A percentile compares a stretch with the other conserved stretches of the same genome.
Evolutionary conservation across 768 basidiomycete species (phyloP).

Genomic region (Hericium alpestre): DNA sequence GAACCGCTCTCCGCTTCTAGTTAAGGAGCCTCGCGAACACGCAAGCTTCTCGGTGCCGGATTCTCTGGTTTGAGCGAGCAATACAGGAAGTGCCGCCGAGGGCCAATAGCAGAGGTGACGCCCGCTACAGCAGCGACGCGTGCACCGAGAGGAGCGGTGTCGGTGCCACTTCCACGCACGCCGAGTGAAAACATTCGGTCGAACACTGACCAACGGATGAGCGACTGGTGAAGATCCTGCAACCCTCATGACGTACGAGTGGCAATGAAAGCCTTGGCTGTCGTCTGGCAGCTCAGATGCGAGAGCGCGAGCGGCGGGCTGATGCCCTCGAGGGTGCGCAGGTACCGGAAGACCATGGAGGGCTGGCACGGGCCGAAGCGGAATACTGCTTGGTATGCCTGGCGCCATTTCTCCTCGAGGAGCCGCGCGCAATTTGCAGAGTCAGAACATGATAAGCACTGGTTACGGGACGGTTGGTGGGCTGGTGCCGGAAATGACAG

Average conservation of each 20-base stretch:
- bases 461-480: not conserved
- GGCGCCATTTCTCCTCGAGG: constrained; percentile 89
- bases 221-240: constrained; percentile 2
- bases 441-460: constrained; percentile 85
- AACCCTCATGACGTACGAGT: constrained; percentile 43
- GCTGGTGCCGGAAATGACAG: not conserved
- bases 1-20: no score
- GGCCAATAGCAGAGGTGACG: constrained; percentile 43
- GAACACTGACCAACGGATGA: constrained; percentile 43
- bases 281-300: constrained; percentile 80
- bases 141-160: constrained; percentile 48
- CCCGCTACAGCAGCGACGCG: constrained; percentile 59
- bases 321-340: constrained; percentile 82
- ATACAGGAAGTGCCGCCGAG: constrained; percentile 76
- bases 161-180: constrained; percentile 64
- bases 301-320: constrained; percentile 81
- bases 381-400: constrained; percentile 78
- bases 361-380: constrained; percentile 86
- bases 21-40: not conserved
- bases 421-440: constrained; percentile 65
- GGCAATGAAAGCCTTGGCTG: constrained; percentile 81
- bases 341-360: constrained; percentile 86
- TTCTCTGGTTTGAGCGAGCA: constrained; percentile 63
- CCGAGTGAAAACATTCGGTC: constrained; percentile 86
- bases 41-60: constrained; percentile 19